Evolutionary conservation across 768 basidiomycete genomes (phyloP).

Genomic region (Mycena pura): DNA sequence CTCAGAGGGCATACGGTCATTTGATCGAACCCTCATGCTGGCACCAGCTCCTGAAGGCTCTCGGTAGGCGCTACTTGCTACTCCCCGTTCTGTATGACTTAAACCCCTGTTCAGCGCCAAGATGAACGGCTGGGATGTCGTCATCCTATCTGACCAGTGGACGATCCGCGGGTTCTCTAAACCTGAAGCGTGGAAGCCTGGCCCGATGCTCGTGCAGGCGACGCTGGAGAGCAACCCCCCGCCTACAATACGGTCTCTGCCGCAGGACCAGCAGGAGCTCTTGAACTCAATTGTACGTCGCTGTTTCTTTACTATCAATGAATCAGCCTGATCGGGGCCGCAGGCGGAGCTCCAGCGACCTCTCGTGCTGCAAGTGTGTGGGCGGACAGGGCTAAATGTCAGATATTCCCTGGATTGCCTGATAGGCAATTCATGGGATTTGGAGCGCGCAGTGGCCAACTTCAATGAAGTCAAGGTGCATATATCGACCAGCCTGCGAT

Average conservation of each 20-base stretch:
- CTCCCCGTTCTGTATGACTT: constrained; percentile 20
- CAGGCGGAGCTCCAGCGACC: constrained; percentile 76
- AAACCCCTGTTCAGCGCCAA: constrained; percentile 65
- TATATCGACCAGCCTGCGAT: constrained; percentile 18
- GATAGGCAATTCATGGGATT: constrained; percentile 83
- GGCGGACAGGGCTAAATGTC: constrained; percentile 79
- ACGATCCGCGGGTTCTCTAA: constrained; percentile 85
- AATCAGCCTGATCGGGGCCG: constrained; percentile 6
- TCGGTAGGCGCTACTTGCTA: constrained; percentile 59
- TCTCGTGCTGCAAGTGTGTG: constrained; percentile 72
- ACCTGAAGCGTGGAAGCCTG: constrained; percentile 78
- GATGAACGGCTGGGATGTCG: constrained; percentile 85
- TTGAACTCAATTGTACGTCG: constrained; percentile 65
- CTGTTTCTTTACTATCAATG: constrained; percentile 18
- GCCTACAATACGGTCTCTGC: constrained; percentile 38
- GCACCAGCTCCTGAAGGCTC: constrained; percentile 83
- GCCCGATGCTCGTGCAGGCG: constrained; percentile 77
- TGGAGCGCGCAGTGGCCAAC: constrained; percentile 79
- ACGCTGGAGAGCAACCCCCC: constrained; percentile 26
- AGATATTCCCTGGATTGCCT: constrained; percentile 87
- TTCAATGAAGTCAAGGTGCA: constrained; percentile 89
- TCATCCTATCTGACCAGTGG: constrained; percentile 89
- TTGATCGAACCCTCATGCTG: constrained; percentile 91
- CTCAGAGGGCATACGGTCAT: constrained; percentile 83
- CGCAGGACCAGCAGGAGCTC: constrained; percentile 56